A percentile compares a stretch with the other conserved stretches of the same genome.
These are phyloP conservation scores for Fusarium fujikuroi DNA, from an alignment of 2,329 filamentous ascomycete genomes.

Conservation along the genomic window DNA sequence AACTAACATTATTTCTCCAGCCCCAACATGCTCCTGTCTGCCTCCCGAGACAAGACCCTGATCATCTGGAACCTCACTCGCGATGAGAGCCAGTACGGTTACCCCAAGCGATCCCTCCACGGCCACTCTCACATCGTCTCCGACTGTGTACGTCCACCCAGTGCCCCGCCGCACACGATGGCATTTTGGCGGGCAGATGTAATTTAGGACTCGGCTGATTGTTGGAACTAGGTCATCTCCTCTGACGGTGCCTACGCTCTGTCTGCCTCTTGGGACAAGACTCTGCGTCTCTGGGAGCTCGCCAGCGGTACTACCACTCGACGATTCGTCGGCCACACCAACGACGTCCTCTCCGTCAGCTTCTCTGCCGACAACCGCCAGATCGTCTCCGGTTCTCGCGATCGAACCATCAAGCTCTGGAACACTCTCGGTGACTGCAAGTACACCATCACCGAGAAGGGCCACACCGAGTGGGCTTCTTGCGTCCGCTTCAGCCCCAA, in stretches of 20 bases:
- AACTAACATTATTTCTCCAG: constrained; percentile 52
- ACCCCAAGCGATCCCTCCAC: constrained; percentile 98
- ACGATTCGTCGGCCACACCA: constrained; percentile 98
- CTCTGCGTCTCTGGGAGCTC: constrained; percentile 98
- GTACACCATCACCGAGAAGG: constrained; percentile 99
- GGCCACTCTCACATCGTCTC: constrained; percentile 99
- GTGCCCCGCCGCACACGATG: constrained; percentile 21
- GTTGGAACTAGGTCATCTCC: constrained; percentile 83
- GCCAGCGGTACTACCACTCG: constrained; percentile 96
- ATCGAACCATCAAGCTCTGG: constrained; percentile 99
- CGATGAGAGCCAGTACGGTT: constrained; percentile 97
- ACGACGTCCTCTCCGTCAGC: constrained; percentile 98
- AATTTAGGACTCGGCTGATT: constrained; percentile 40
- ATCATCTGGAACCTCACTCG: constrained; percentile 99
- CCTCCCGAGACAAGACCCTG: constrained; percentile 96
- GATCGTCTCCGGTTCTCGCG: constrained; percentile 98
- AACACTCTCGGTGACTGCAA: constrained; percentile 99
- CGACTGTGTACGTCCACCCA: constrained; percentile 86
- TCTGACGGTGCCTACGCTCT: constrained; percentile 99
- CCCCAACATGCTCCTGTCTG: constrained; percentile 99
- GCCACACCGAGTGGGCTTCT: constrained; percentile 99
- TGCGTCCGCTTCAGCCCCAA: constrained; percentile 99
- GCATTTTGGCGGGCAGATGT: constrained; percentile 15
- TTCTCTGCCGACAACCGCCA: constrained; percentile 99
- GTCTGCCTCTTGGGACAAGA: constrained; percentile 99